Base-by-base conservation (phyloP, 306 rosid genomes). In the Alnus glutinosa region DNA sequence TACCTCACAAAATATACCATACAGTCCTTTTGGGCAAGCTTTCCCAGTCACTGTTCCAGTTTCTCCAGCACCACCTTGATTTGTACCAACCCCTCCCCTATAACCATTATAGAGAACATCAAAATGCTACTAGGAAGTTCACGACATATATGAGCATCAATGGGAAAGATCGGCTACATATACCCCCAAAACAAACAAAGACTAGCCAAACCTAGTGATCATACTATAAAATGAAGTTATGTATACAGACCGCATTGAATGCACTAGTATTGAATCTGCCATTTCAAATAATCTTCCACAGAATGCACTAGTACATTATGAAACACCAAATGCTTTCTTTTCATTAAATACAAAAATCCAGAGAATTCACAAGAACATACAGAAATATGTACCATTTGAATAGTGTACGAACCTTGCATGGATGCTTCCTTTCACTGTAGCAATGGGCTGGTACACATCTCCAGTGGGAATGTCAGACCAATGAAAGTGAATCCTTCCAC, bases 401-500 rank as follows among this genome's bases (percentile, higher is more conserved):
- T 57, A 75, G 62, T 8, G 71, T 55, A 58, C 91, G 39, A 85
- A 96, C 99, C 96, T 79, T 64, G 89, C 81, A 71, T 79, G 71
- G 76, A 96, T 91, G 83, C 50, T 85, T 77, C 99, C 99, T 63
- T 87, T 63, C 83, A 96, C 93, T 70, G 52, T 84, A 80, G 99
- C 99, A 82, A 96, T 90, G 77, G 99, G 96, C 94, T 83, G 94
- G 86, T 93, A 96, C 71, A 90, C 93, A 87, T 96, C 98, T 81
- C 99, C 99, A 18, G 91, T 91, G 55, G 99, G 92, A 83, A 96
- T 91, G 83, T 90, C 89, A 47, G 93, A 89, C 99, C 99, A 96
- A 80, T 96, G 98, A 80, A 96, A 93, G 83, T 96, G 99, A 86
- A 96, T 86, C 88, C 98, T 89, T 79, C 99, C 99, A 36, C 99